Evolutionary conservation across 1,284 basidiomycete genomes (phyloP).

Genomic region (Microbotryum intermedium): DNA sequence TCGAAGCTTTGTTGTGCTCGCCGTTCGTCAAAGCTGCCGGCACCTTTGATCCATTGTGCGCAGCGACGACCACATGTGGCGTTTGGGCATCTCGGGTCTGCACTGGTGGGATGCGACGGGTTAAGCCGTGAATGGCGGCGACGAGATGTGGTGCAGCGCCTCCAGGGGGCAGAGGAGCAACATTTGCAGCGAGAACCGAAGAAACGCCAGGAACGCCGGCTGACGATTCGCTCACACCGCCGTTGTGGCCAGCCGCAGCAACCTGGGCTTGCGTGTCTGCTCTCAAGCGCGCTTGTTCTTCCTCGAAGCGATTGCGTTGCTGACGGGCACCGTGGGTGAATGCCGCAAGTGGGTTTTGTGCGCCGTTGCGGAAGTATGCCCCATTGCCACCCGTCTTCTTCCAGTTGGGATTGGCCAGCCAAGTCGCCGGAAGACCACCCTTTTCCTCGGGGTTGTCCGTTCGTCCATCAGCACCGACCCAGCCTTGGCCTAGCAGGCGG

Average conservation of each 20-base stretch:
- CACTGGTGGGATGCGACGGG: slow-evolving; percentile 21
- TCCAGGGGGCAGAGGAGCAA: background rate
- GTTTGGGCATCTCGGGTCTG: background rate
- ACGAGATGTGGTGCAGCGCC: slow-evolving; percentile 22
- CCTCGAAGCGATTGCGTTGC: background rate
- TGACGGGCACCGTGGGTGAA: background rate
- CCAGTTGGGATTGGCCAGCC: slow-evolving; percentile 13
- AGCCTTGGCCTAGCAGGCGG: slow-evolving; percentile 13
- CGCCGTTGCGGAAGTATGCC: too few species aligned
- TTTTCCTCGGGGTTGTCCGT: slow-evolving; percentile 25
- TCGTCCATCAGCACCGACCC: slow-evolving; percentile 24
- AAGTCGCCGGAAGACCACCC: slow-evolving; percentile 22
- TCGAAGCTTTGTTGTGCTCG: background rate
- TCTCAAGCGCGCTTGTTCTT: background rate
- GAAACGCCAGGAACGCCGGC: background rate
- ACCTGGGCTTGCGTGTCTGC: background rate
- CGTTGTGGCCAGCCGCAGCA: background rate
- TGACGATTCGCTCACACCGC: background rate
- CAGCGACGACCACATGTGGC: too few species aligned
- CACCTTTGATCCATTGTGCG: too few species aligned
- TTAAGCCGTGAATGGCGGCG: slow-evolving; percentile 27
- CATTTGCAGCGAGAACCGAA: background rate
- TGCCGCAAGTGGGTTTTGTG: too few species aligned
- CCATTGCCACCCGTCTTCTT: background rate
- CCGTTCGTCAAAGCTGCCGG: too few species aligned